Base-by-base conservation (phyloP, 139 green algal genomes). In the Micractinium sp. region DNA sequence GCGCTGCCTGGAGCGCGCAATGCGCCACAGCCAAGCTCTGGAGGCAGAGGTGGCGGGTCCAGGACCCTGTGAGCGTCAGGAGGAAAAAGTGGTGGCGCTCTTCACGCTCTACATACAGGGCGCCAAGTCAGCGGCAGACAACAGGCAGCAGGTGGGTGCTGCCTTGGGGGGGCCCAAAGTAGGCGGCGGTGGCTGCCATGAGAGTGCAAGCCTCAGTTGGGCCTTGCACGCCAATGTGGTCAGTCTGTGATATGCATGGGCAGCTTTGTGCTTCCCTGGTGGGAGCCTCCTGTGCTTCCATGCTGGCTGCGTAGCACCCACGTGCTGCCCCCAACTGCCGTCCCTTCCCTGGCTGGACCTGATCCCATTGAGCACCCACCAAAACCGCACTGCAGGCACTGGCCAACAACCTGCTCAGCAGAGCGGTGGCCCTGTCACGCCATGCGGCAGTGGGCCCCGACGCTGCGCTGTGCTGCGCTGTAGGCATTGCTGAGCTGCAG, bases 381-480 rank as follows among this genome's bases (percentile, higher is more conserved):
- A n/a, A 36, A 47, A 4, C 12, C 12, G 20, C 63, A 25, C 27
- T 63, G 66, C 88, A 89, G 85, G 82, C 88, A 4, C 33, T 89
- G 39, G 82, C 88, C 33, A 89, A 85, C 78, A 91, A 89, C 85
- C 53, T 91, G 47, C 82, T 91, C 41, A 69, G 82, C 41, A 36
- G 85, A 23, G 88, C 88, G 20, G 67, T 91, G 63, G 18, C 74
- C 33, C 88, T 91, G 82, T 77, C 56, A 0, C 33, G 83, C 60
- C 88, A 91, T 33, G 39, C 47, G 3, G 82, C 83, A 3, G 35
- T 91, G 3, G 63, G 77, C 3, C 73, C 80, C 2, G 66, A 80
- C 35, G 77, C 88, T 12, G 69, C 63, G 7, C 82, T 85, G 3
- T 77, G 69, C 41, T 89, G 87, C 25, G 86, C 60, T 16, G 31